Evolutionary conservation across 495 filamentous ascomycete genomes (phyloP).

Genomic region (Lasiosphaeria miniovina): DNA sequence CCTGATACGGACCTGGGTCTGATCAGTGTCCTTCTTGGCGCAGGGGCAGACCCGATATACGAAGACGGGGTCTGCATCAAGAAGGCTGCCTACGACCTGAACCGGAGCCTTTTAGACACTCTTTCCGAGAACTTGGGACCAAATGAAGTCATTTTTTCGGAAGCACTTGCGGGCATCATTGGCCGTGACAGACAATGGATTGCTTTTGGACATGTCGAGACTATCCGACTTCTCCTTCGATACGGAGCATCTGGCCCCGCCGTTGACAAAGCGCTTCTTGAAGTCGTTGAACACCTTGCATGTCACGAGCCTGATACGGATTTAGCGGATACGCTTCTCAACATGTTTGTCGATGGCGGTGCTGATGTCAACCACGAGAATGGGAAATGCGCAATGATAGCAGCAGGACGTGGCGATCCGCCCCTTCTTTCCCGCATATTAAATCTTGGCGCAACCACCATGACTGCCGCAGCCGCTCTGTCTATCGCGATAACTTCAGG

Average conservation of each 20-base stretch:
- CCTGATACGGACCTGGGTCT: conserved; percentile 22
- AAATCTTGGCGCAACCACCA: conserved; percentile 28
- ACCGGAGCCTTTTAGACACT: conserved; percentile 20
- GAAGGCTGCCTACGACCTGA: conserved; percentile 27
- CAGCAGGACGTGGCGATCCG: conserved; percentile 35
- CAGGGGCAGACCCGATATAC: conserved; percentile 25
- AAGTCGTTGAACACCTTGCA: conserved; percentile 34
- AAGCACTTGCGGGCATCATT: conserved; percentile 22
- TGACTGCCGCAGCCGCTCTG: conserved; percentile 36
- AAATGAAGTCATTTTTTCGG: conserved; percentile 18
- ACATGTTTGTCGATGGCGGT: conserved; percentile 33
- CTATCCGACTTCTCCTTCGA: conserved; percentile 36
- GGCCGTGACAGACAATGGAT: conserved; percentile 29
- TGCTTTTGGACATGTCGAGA: conserved; percentile 31
- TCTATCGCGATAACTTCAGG: conserved; percentile 30
- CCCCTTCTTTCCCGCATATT: conserved; percentile 35
- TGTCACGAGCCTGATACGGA: conserved; percentile 23
- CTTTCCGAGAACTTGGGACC: conserved; percentile 17
- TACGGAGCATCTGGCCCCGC: conserved; percentile 34
- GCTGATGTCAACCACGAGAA: conserved; percentile 43
- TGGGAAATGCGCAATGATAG: conserved; percentile 39
- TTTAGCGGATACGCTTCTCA: conserved; percentile 32
- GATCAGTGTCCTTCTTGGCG: conserved; percentile 20
- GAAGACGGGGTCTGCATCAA: conserved; percentile 31
- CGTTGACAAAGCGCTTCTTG: conserved; percentile 35